These are phyloP conservation scores for Proteromonas lacertae DNA, from an alignment of 352 stramenopile genomes.

Conservation along the genomic window DNA sequence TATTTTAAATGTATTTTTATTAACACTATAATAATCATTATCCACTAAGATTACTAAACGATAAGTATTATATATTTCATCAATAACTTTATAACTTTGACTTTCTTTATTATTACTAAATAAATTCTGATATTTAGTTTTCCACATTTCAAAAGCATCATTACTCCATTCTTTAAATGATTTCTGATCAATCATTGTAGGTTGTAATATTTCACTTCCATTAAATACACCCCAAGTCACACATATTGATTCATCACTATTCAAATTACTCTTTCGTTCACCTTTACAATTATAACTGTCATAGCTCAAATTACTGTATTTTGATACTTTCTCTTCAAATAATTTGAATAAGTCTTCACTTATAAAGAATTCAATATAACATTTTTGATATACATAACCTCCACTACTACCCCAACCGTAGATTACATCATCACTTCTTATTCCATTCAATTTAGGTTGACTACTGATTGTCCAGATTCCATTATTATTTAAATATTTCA, in stretches of 20 bases:
- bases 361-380: conserved; percentile 91
- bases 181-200: conserved; percentile 82
- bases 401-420: conserved; percentile 80
- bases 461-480: conserved; percentile 85
- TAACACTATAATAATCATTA: too few relatives aligned
- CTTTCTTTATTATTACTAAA: too few relatives aligned
- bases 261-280: too few relatives aligned
- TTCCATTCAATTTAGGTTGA: conserved; percentile 48
- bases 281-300: conserved; percentile 45
- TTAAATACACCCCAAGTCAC: conserved; percentile 93
- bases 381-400: conserved; percentile 88
- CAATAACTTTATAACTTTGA: too few relatives aligned
- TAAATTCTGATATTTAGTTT: too few relatives aligned
- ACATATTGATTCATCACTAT: too few relatives aligned
- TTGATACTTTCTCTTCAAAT: conserved; percentile 17
- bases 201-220: conserved; percentile 74
- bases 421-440: conserved; percentile 40
- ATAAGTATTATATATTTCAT: too few relatives aligned
- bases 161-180: conserved; percentile 75
- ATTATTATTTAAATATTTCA: conserved; percentile 25
- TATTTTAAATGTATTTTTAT: too few relatives aligned
- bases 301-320: conserved; percentile 16
- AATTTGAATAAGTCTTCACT: conserved; percentile 33
- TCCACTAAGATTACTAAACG: too few relatives aligned
- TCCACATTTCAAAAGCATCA: conserved; percentile 82